These are phyloP conservation scores for Suillus plorans DNA, from an alignment of 768 basidiomycete genomes.

Conservation along the genomic window DNA sequence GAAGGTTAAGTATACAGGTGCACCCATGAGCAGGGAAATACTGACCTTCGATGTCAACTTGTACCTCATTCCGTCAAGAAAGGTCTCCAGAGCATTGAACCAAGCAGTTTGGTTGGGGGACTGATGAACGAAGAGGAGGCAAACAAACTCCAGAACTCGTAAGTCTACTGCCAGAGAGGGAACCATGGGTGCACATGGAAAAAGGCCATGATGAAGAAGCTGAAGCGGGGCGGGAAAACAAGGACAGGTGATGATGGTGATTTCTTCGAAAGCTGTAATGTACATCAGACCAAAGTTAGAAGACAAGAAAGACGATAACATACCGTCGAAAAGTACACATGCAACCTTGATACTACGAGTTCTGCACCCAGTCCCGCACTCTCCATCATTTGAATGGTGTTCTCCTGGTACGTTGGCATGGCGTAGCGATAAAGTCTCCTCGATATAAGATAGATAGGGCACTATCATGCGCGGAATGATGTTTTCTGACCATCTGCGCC, in stretches of 20 bases:
- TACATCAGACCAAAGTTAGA: neutral
- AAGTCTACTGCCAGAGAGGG: conserved; percentile 35
- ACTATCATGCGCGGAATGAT: neutral
- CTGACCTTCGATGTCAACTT: conserved; percentile 17
- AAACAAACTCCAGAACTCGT: conserved; percentile 28
- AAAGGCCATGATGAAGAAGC: conserved; percentile 21
- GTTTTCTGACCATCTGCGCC: neutral
- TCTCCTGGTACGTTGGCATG: neutral
- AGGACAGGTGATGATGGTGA: conserved; percentile 2
- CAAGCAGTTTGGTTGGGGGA: conserved; percentile 29
- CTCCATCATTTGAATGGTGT: neutral
- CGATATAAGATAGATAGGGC: conserved; percentile 1
- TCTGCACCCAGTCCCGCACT: neutral
- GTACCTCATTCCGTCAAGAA: conserved; percentile 19
- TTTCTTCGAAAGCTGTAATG: conserved; percentile 2
- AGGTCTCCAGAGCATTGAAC: conserved; percentile 27
- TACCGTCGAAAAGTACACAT: conserved; percentile 5
- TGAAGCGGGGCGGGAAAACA: conserved; percentile 18
- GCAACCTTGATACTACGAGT: conserved; percentile 2
- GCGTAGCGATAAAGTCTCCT: neutral
- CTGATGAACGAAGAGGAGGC: conserved; percentile 23
- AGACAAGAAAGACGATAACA: neutral
- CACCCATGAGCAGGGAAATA: neutral
- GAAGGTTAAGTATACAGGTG: neutral
- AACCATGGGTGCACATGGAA: conserved; percentile 27